Conservation (phyloP, 1,284 basidiomycete genomes). For the Austroboletus sp. region DNA sequence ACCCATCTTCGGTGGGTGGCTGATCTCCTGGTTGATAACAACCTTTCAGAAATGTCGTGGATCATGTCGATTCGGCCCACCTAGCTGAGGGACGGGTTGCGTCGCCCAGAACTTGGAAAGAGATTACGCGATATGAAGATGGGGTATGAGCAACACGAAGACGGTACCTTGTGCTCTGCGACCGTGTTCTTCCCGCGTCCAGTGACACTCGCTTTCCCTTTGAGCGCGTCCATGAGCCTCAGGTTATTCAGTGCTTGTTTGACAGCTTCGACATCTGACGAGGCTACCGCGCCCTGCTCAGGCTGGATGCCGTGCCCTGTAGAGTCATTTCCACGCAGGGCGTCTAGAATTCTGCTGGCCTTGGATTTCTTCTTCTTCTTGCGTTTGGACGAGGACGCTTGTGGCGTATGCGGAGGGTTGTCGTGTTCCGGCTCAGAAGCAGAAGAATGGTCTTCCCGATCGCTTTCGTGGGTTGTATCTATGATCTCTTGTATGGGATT, state of each 20-base stretch:
- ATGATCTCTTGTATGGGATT: conserved; percentile 40
- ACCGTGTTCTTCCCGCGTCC: conserved; percentile 70
- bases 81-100: conserved; percentile 87
- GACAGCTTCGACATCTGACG: conserved; percentile 54
- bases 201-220: conserved; percentile 64
- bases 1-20: conserved; percentile 69
- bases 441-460: conserved; percentile 29
- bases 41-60: conserved; percentile 1
- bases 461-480: conserved; percentile 34
- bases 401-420: conserved; percentile 18
- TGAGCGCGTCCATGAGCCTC: conserved; percentile 66
- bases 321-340: conserved; percentile 46
- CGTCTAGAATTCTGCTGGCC: conserved; percentile 47
- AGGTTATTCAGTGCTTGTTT: conserved; percentile 58
- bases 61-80: conserved; percentile 32
- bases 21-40: conserved; percentile 50
- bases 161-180: conserved; percentile 77
- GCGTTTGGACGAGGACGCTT: conserved; percentile 48
- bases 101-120: conserved; percentile 82
- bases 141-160: conserved; percentile 1
- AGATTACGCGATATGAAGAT: conserved; percentile 7
- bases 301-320: conserved; percentile 55
- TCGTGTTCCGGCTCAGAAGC: conserved; percentile 35
- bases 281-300: conserved; percentile 44
- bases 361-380: conserved; percentile 77